Base-by-base conservation (phyloP, 2,329 filamentous ascomycete species). In the Metarhizium anisopliae region DNA sequence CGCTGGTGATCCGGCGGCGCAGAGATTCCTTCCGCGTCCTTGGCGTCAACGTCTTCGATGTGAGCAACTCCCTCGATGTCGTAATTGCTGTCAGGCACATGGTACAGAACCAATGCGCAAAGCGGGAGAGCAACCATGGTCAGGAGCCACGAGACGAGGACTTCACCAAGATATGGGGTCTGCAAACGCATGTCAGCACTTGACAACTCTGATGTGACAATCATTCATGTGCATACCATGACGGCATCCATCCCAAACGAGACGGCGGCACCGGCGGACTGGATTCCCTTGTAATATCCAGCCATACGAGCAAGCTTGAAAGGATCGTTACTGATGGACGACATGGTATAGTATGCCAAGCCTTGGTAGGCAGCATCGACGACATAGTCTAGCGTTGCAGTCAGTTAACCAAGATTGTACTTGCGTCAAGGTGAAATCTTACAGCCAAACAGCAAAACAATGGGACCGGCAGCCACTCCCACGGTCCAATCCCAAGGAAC, bases 231-330 rank as follows among this genome's bases (percentile, higher is more conserved):
- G 25, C 54, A 14, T 36, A 69, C 62, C 56, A 68, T 65, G 35
- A 63, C 67, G 16, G 68, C 64, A 54, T 72, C 69, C 50, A 72
- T 67, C 20, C 66, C 66, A 50, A 66, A 70, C 35, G 65, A 63
- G 3, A 71, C 82, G 38, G 85, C 87, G 2, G 83, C 80, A 63
- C 87, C 87, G 7, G 85, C 86, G 25, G 86, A 89, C 68, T 91
- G 87, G 53, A 91, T 86, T n/a, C 86, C 86, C 72, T 91, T 91
- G 77, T 91, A 91, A 74, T 89, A 91, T 52, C 85, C 86, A 18
- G 85, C 85, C 67, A 86, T 89, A 69, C 89, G 87, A 66, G 86
- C 86, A 38, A 88, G 77, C 66, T 86, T 87, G 66, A 86, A 84
- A 55, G 82, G 77, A 67, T 87, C 87, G 74, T 90, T 90, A 59